These are phyloP conservation scores for Xerocomus potaroensis DNA, from an alignment of 768 basidiomycete species.

Conservation along the genomic window DNA sequence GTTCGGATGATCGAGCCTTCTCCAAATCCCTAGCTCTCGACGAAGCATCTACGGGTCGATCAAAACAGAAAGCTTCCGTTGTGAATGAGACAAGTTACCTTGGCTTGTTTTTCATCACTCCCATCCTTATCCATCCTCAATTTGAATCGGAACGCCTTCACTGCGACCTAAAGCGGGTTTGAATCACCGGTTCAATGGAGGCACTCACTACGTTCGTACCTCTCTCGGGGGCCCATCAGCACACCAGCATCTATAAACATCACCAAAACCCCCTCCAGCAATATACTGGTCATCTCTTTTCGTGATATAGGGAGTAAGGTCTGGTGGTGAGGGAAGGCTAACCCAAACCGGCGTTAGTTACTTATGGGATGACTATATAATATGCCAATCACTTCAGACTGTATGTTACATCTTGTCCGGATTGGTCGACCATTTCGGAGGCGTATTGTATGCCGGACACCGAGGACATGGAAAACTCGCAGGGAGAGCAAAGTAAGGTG, in stretches of 20 bases:
- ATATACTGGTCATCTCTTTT: background rate
- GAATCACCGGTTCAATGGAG: background rate
- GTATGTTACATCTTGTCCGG: no score
- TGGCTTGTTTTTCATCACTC: background rate
- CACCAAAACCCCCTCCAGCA: conserved; percentile 3
- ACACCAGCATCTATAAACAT: conserved; percentile 5
- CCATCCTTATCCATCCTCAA: background rate
- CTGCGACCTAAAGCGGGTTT: conserved; percentile 11
- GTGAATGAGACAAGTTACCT: background rate
- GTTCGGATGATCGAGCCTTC: no score
- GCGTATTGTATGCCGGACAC: no score
- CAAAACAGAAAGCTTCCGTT: background rate
- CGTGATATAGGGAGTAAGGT: conserved; percentile 2
- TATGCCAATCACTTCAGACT: no score
- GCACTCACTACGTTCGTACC: background rate
- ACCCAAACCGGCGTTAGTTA: no score
- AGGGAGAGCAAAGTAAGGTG: no score
- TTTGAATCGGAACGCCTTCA: conserved; percentile 7
- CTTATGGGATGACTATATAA: no score
- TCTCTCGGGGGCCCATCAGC: background rate
- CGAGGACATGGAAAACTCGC: no score
- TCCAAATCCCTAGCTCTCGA: no score
- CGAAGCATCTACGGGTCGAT: background rate
- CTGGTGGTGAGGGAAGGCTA: background rate
- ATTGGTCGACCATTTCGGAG: no score